phyloP scores from a whole-genome alignment of 768 basidiomycete genomes.

The Pisolithus microcarpus region DNA sequence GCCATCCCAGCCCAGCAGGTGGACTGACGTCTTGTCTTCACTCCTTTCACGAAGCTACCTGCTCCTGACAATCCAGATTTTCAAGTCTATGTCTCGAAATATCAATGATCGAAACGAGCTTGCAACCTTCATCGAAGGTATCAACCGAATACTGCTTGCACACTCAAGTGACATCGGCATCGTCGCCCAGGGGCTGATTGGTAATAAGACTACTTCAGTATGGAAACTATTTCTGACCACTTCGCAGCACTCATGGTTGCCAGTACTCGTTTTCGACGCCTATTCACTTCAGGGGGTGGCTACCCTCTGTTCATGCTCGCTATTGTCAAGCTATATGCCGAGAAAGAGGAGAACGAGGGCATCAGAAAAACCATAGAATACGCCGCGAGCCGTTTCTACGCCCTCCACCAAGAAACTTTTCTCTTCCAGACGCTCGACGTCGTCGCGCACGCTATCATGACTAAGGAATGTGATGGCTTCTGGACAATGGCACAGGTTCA shows the following conservation, averaged over 20 bases:
- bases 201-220: conserved; percentile 32
- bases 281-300: conserved; percentile 65
- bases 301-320: conserved; percentile 72
- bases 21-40: conserved; percentile 44
- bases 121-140: conserved; percentile 56
- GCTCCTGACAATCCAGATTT: conserved; percentile 60
- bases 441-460: conserved; percentile 46
- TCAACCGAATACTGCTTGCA: conserved; percentile 59
- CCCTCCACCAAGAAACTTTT: conserved; percentile 65
- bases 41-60: conserved; percentile 63
- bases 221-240: not conserved
- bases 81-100: conserved; percentile 65
- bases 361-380: conserved; percentile 68
- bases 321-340: conserved; percentile 62
- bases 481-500: conserved; percentile 54
- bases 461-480: conserved; percentile 40
- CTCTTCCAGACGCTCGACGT: conserved; percentile 67
- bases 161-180: conserved; percentile 75
- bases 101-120: conserved; percentile 65
- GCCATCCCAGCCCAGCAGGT: conserved; percentile 10
- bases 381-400: conserved; percentile 63
- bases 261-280: conserved; percentile 66
- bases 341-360: conserved; percentile 47
- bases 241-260: conserved; percentile 62
- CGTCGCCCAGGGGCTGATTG: conserved; percentile 65